These are phyloP conservation scores for Nicotiana noctiflora DNA, from an alignment of 257 asterid species.

Conservation along the genomic window DNA sequence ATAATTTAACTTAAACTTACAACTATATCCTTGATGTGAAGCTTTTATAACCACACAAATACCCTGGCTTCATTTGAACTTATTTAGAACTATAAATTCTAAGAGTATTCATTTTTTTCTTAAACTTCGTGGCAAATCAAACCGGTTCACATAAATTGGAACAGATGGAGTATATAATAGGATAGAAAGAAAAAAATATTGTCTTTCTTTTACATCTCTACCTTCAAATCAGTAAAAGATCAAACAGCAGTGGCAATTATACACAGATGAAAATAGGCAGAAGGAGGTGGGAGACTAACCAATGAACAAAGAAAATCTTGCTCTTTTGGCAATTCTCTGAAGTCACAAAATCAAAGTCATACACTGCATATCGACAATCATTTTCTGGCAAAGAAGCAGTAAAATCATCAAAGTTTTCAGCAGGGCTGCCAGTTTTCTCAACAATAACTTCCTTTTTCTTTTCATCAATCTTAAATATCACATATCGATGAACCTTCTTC, in stretches of 20 bases:
- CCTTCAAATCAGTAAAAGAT: background rate
- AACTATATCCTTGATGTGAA: too few relatives aligned
- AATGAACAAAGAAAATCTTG: conserved; percentile 76
- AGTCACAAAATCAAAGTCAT: conserved; percentile 63
- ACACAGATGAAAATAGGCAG: conserved; percentile 15
- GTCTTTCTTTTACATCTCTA: background rate
- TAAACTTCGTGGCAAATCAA: too few relatives aligned
- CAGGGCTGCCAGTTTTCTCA: conserved; percentile 52
- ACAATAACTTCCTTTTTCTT: conserved; percentile 54
- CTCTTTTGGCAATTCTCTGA: conserved; percentile 66
- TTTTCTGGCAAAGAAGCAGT: conserved; percentile 52
- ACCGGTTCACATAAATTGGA: too few relatives aligned
- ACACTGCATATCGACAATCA: conserved; percentile 60
- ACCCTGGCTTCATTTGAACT: too few relatives aligned
- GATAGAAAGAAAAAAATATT: too few relatives aligned
- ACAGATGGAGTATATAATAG: too few relatives aligned
- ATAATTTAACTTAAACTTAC: too few relatives aligned
- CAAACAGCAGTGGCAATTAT: background rate
- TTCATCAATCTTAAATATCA: conserved; percentile 63
- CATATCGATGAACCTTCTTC: conserved; percentile 54
- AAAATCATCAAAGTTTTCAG: conserved; percentile 47
- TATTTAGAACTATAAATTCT: too few relatives aligned
- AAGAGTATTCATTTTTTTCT: too few relatives aligned
- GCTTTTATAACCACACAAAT: too few relatives aligned
- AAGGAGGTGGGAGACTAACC: conserved; percentile 24